Conservation (phyloP, 1,139 yeast species). For the Blastobotrys arbuscula region DNA sequence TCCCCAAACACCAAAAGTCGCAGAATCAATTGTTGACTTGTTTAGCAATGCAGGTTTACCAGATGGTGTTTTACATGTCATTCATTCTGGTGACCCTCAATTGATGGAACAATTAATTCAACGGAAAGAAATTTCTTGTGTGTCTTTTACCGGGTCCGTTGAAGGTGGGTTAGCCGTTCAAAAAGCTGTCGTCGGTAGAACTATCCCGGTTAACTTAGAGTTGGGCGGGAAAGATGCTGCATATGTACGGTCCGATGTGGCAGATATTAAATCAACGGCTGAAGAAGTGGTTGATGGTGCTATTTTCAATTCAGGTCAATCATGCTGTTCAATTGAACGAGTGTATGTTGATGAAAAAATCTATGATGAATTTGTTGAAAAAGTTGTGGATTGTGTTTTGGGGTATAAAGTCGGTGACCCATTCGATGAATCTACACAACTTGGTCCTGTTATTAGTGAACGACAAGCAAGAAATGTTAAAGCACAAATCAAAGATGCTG, state of each 20-base stretch:
- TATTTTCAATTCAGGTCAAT: constrained; percentile 81
- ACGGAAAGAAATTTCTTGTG: constrained; percentile 61
- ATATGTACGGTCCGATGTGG: constrained; percentile 72
- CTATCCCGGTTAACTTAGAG: constrained; percentile 80
- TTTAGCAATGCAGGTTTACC: constrained; percentile 73
- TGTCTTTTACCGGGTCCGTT: constrained; percentile 86
- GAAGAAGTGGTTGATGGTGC: constrained; percentile 85
- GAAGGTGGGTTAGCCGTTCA: constrained; percentile 73
- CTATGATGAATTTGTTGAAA: constrained; percentile 61
- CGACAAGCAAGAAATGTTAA: constrained; percentile 68
- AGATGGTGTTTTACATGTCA: constrained; percentile 68
- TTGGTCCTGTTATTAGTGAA: constrained; percentile 77
- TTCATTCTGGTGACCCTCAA: constrained; percentile 53
- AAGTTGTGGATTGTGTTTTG: constrained; percentile 59
- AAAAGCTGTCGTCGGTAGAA: constrained; percentile 60
- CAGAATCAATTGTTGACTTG: constrained; percentile 57
- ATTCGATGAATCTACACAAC: constrained; percentile 57
- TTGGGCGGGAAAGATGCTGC: constrained; percentile 85
- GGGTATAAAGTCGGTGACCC: constrained; percentile 58
- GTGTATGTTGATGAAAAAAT: constrained; percentile 65
- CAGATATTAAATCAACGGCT: constrained; percentile 47
- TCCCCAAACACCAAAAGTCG: constrained; percentile 77
- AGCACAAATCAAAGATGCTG: constrained; percentile 64
- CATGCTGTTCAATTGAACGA: constrained; percentile 86
- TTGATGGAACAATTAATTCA: constrained; percentile 58